Evolutionary conservation across 257 asterid species (phyloP).

Genomic region (Anisodus acutangulus): DNA sequence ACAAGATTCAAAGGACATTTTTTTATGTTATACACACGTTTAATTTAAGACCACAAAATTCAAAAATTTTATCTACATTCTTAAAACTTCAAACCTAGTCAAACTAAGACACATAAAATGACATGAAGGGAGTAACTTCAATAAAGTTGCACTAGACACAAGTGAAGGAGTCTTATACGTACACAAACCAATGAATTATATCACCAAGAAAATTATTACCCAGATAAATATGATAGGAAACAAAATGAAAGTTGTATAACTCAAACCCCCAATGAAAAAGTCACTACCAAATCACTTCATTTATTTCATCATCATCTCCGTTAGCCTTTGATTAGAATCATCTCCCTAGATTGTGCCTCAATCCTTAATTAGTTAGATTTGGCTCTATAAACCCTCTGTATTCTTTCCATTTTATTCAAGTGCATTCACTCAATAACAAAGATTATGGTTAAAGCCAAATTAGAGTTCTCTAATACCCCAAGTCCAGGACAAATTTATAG

Average conservation of each 20-base stretch:
- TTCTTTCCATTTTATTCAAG: not conserved
- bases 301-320: not conserved
- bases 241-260: not conserved
- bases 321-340: not conserved
- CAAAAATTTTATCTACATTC: not conserved
- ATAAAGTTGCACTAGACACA: not conserved
- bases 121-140: not conserved
- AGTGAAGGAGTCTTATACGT: conserved; percentile 8
- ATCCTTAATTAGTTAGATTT: conserved; percentile 4
- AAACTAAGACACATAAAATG: conserved; percentile 15
- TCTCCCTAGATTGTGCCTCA: not conserved
- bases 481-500: no score
- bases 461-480: conserved; percentile 14
- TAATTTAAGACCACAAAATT: not conserved
- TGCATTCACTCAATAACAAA: not conserved
- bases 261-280: not conserved
- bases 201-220: not conserved
- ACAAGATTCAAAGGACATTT: not conserved
- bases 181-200: not conserved
- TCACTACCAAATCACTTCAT: not conserved
- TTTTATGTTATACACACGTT: not conserved
- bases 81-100: not conserved
- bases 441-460: conserved; percentile 9
- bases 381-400: not conserved
- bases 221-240: not conserved